phyloP scores from a whole-genome alignment of 2,329 filamentous ascomycete genomes.

The Pseudomassariella vexata region DNA sequence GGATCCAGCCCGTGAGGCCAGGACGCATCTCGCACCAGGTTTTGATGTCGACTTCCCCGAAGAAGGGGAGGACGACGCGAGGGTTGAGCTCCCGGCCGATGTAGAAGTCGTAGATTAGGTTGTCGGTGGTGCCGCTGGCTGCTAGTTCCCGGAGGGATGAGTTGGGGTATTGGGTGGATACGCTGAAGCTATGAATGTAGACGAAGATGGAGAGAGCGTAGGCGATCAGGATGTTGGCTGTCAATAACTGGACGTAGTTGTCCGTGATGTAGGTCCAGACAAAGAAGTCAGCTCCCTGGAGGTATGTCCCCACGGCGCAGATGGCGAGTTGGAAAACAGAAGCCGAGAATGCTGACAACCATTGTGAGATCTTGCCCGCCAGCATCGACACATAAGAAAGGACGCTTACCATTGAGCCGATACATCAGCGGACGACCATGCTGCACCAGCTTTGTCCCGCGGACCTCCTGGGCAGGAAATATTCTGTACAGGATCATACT shows the following conservation, averaged over 20 bases:
- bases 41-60: slow-evolving; percentile 88
- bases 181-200: slow-evolving; percentile 75
- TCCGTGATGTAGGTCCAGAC: slow-evolving; percentile 91
- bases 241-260: slow-evolving; percentile 82
- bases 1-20: slow-evolving; percentile 81
- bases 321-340: slow-evolving; percentile 64
- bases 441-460: slow-evolving; percentile 60
- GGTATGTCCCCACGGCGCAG: slow-evolving; percentile 65
- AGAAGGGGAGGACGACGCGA: slow-evolving; percentile 67
- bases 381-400: no score
- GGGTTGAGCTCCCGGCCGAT: slow-evolving; percentile 94
- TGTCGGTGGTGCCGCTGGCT: slow-evolving; percentile 76
- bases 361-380: slow-evolving; percentile 11
- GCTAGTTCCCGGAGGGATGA: slow-evolving; percentile 64
- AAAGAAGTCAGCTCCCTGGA: slow-evolving; percentile 73
- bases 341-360: slow-evolving; percentile 71
- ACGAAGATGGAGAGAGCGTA: slow-evolving; percentile 70
- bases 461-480: slow-evolving; percentile 65
- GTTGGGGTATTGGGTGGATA: slow-evolving; percentile 65
- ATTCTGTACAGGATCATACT: slow-evolving; percentile 71
- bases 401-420: slow-evolving; percentile 68
- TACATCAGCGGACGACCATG: slow-evolving; percentile 74
- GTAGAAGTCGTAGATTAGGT: slow-evolving; percentile 89
- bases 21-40: slow-evolving; percentile 83
- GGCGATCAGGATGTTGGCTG: slow-evolving; percentile 73